These are phyloP conservation scores for Gonium pectorale DNA, from an alignment of 139 green algal genomes.

Conservation along the genomic window DNA sequence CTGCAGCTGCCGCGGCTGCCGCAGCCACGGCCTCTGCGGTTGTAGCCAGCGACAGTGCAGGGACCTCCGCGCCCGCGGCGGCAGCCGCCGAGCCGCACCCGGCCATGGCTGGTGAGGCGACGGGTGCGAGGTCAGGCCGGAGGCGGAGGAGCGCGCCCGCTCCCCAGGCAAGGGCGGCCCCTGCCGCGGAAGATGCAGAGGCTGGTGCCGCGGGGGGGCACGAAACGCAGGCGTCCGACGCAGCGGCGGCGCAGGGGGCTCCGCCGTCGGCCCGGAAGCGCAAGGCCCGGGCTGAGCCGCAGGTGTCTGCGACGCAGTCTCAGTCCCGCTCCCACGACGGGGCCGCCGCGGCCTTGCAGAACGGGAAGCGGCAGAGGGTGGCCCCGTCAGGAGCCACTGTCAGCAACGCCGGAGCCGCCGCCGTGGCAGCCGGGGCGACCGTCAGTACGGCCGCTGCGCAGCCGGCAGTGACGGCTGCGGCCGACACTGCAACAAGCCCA, in stretches of 20 bases:
- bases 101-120: too few species aligned
- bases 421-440: not conserved
- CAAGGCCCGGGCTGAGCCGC: not conserved
- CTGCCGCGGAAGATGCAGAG: too few species aligned
- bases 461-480: not conserved
- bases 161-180: too few species aligned
- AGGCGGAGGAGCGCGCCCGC: too few species aligned
- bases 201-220: too few species aligned
- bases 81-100: too few species aligned
- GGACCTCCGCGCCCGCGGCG: too few species aligned
- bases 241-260: too few species aligned
- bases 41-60: too few species aligned
- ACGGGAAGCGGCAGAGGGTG: constrained; percentile 28
- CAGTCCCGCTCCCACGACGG: not conserved
- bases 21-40: not conserved
- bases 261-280: not conserved
- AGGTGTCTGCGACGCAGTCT: not conserved
- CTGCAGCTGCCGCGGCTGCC: not conserved
- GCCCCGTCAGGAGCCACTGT: not conserved
- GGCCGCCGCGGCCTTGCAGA: not conserved
- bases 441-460: not conserved
- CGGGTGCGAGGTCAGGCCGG: too few species aligned
- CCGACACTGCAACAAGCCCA: not conserved
- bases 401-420: not conserved
- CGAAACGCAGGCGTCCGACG: too few species aligned